Base-by-base conservation (phyloP, 2,329 filamentous ascomycete species). In the Talaromyces sp. region DNA sequence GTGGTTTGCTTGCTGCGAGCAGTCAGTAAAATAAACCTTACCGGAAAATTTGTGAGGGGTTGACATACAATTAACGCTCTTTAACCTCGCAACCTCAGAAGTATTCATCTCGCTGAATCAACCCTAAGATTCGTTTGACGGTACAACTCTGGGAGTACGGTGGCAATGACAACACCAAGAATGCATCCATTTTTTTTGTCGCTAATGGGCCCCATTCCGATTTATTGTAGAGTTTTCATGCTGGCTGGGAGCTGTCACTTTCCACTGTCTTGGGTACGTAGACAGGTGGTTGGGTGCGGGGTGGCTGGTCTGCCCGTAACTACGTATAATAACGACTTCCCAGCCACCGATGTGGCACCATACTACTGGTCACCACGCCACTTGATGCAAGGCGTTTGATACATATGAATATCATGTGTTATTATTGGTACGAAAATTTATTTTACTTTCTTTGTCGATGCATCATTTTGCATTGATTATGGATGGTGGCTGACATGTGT, bases 1-100 rank as follows among this genome's bases (percentile, higher is more conserved):
- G 78, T 59, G 82, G 82, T 67, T 73, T 75, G 70, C 73, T 82
- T 68, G 76, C 79, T 82, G 27, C 31, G 31, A 45, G 57, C 33
- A 63, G 65, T 69, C 66, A 54, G 52, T 71, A 24, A 56, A 56
- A 35, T 11, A n/a, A 37, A 33, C 6, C 24, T 0, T 11, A 35
- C 31, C 35, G 4, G 35, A 2, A 22, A 50, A n/a, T 9, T 66
- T 72, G 65, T 70, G 70, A 3, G 47, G 22, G 9, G 10, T 48
- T n/a, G 35, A 72, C 76, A 70, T 74, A 79, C 77, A 72, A 66
- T 75, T 80, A 63, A 81, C 78, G 60, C 74, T 73, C 67, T 74
- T 73, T 65, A 80, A 67, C 66, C 70, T 73, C 43, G 73, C 70
- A 62, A 72, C 67, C 48, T 67, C 67, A 65, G 67, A 65, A 62